Evolutionary conservation across 768 basidiomycete species (phyloP).

Genomic region (Tephrocybe sp.): DNA sequence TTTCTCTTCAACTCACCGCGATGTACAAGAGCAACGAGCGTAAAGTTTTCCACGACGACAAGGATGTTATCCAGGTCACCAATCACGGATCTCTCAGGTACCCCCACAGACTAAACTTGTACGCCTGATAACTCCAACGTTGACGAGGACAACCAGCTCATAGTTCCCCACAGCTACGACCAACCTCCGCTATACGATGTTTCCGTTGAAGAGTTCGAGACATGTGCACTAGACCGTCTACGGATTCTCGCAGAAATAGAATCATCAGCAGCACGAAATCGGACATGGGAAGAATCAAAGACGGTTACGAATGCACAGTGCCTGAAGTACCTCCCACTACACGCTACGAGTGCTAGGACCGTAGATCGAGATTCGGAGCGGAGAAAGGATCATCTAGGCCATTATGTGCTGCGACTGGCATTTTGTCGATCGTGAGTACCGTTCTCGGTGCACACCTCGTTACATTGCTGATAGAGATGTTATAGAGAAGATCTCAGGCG

Average conservation of each 20-base stretch:
- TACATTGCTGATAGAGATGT: neutral
- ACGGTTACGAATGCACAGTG: constrained; percentile 61
- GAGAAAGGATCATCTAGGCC: constrained; percentile 83
- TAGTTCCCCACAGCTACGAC: constrained; percentile 65
- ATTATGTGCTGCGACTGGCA: constrained; percentile 91
- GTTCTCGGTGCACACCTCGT: neutral
- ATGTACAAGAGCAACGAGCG: constrained; percentile 40
- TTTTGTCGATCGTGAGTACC: constrained; percentile 91
- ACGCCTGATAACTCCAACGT: constrained; percentile 21
- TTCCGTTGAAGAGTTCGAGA: constrained; percentile 94
- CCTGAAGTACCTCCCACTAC: constrained; percentile 75
- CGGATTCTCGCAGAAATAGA: constrained; percentile 90
- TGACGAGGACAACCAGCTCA: constrained; percentile 7
- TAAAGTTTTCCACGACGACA: constrained; percentile 21
- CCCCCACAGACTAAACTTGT: constrained; percentile 83
- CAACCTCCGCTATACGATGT: constrained; percentile 83
- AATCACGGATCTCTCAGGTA: constrained; percentile 44
- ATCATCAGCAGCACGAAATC: constrained; percentile 81
- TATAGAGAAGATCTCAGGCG: constrained; percentile 84
- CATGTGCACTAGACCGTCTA: constrained; percentile 83
- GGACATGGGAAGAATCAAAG: constrained; percentile 77
- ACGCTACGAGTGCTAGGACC: constrained; percentile 49
- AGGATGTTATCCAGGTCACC: constrained; percentile 23
- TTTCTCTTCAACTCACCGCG: neutral
- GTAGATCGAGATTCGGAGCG: constrained; percentile 62